These are phyloP conservation scores for Colletotrichum sp. DNA, from an alignment of 2,329 filamentous ascomycete genomes.

Conservation along the genomic window DNA sequence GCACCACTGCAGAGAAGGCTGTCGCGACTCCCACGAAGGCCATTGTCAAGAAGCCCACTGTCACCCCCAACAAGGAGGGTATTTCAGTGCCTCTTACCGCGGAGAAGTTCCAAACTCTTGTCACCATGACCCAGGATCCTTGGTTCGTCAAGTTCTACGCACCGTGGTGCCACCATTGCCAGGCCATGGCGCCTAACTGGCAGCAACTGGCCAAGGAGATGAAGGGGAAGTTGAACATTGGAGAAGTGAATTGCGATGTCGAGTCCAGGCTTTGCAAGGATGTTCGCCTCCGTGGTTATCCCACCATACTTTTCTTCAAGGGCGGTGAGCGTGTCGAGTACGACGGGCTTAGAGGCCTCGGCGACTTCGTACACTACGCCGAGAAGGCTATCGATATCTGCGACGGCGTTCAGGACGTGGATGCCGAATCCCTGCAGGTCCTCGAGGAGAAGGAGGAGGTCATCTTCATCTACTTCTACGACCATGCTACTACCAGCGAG, in stretches of 20 bases:
- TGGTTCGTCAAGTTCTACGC: constrained; percentile 99
- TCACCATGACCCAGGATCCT: constrained; percentile 86
- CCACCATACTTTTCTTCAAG: constrained; percentile 91
- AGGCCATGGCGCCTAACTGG: constrained; percentile 92
- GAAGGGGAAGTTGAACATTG: constrained; percentile 87
- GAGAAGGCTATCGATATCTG: constrained; percentile 84
- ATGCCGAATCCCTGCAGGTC: constrained; percentile 75
- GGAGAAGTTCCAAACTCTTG: constrained; percentile 83
- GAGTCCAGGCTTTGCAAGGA: constrained; percentile 93
- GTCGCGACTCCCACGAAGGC: constrained; percentile 40
- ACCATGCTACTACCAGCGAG: constrained; percentile 90
- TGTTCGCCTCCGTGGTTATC: constrained; percentile 78
- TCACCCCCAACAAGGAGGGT: constrained; percentile 76
- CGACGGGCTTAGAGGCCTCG: constrained; percentile 86
- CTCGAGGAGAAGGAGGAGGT: constrained; percentile 94
- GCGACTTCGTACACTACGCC: constrained; percentile 86
- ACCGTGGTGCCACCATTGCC: constrained; percentile 96
- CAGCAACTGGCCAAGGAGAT: constrained; percentile 88
- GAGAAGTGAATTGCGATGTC: constrained; percentile 93
- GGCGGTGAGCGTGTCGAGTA: constrained; percentile 94
- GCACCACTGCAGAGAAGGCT: constrained; percentile 19
- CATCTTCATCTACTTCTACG: constrained; percentile 97
- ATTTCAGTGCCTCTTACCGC: constrained; percentile 77
- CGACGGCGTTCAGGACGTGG: constrained; percentile 80
- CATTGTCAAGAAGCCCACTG: constrained; percentile 51